Conservation (phyloP, 768 basidiomycete species). For the Tephrocybe sp. region DNA sequence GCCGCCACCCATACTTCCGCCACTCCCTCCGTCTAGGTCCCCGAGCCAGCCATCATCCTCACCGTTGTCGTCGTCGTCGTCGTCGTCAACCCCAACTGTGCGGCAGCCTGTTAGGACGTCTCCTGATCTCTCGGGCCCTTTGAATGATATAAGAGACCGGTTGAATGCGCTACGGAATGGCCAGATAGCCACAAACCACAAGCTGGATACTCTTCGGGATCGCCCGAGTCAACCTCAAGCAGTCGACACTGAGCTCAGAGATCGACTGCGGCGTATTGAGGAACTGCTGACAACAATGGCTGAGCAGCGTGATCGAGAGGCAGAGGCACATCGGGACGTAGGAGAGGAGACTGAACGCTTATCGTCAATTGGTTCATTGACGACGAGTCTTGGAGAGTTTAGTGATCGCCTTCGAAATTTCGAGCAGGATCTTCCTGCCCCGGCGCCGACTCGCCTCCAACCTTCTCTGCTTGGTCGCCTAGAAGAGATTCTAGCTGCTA, state of each 20-base stretch:
- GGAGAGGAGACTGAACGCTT: conserved; percentile 19
- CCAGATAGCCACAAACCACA: conserved; percentile 58
- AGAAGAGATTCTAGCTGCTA: conserved; percentile 57
- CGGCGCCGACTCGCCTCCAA: conserved; percentile 44
- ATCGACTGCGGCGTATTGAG: conserved; percentile 47
- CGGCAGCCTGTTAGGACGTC: conserved; percentile 23
- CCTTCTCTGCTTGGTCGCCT: conserved; percentile 60
- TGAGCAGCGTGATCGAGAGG: conserved; percentile 32
- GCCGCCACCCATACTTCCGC: conserved; percentile 4
- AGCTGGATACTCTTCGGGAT: conserved; percentile 62
- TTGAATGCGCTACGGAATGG: conserved; percentile 60
- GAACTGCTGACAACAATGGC: conserved; percentile 40
- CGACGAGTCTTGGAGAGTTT: conserved; percentile 25
- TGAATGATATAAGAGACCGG: conserved; percentile 61
- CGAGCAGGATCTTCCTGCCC: conserved; percentile 38
- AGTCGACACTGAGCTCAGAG: conserved; percentile 40
- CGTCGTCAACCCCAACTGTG: conserved; percentile 38
- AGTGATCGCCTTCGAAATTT: conserved; percentile 23
- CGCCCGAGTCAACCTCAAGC: conserved; percentile 36
- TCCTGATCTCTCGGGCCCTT: conserved; percentile 48
- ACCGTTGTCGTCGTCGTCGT: conserved; percentile 21
- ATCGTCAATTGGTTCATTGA: conserved; percentile 29
- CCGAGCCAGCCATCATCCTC: conserved; percentile 21
- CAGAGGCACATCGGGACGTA: conserved; percentile 25
- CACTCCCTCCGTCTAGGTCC: conserved; percentile 27